Base-by-base conservation (phyloP, 1,284 basidiomycete species). In the Ganoderma sinense region DNA sequence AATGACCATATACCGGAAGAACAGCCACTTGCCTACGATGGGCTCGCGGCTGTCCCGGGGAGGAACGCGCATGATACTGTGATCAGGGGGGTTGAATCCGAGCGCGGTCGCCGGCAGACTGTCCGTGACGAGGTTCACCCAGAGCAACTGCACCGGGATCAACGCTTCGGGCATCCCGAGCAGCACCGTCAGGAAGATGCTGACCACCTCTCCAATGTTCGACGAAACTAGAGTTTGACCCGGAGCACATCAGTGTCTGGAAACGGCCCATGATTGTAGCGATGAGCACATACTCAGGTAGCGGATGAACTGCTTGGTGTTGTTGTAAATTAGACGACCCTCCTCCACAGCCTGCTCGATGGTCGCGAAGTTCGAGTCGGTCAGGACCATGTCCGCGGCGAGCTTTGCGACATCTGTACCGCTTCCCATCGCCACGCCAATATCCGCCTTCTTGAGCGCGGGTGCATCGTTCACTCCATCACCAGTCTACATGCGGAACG, bases 371-470 rank as follows among this genome's bases (percentile, higher is more conserved):
- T 95, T 95, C 16, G 92, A 94, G 79, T 95, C 93, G 3, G 95
- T 94, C 60, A 97, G 89, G 45, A 97, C 94, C 94, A 97, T 97
- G 81, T 99, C 97, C 29, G 97, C 96, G 13, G 98, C 98, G 73
- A 98, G 87, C 83, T 99, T 99, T 69, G 98, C 97, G 36, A 99
- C 98, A 79, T 99, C 98, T 0, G 97, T 99, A 63, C 97, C 98
- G 72, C 94, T 96, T 61, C 97, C 97, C 97, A 99, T 99, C n/a
- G 96, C 94, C 68, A 99, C 94, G 78, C 97, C 97, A 76, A 99
- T 98, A 77, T 99, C 97, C 20, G 97, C 97, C 85, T 94, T 97
- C 82, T 98, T 98, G 76, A 99, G 84, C 0, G 97, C 97, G 20
- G 97, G 97, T 0, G 97, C 97, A 78, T 99, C 97, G 76, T 99